Evolutionary conservation across 495 filamentous ascomycete genomes (phyloP), one percentile per base, ranked within the genome.

Genomic region (Daldinia bambusicola): DNA sequence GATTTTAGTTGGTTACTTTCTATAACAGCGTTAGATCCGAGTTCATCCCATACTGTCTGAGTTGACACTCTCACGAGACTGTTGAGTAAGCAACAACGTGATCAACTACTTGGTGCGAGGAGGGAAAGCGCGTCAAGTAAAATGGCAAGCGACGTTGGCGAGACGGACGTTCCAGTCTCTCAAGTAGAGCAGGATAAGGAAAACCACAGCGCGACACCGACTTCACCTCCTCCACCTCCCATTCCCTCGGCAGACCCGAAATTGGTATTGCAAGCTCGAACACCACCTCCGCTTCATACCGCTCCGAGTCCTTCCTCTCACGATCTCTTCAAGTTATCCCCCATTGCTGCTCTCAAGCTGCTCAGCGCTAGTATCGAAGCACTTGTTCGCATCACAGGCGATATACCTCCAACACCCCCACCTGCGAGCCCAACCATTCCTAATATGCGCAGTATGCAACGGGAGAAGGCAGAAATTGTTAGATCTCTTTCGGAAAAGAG

Each of bases 281-380:
- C 76, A 13, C 75, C 70, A 45, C 80, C 83, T 6, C 70, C 75
- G 5, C 77, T 79, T 34, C 66, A 73, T 48, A 34, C 66, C 48
- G 71, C 72, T 16, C 71, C 76, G 45, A 75, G 65, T 36, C 66
- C 62, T 55, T 75, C 74, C 41, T 71, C 61, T 58, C 75, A 82
- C 38, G 90, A 93, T 74, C 87, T 97, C 60, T 92, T 92, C 79
- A 86, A 87, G 22, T 83, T 99, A 40, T 79, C 87, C 0, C 89
- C 93, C 0, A 84, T 89, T 31, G 87, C 87, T 0, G 95, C 95
- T n/a, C 82, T 99, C 69, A 91, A 91, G 67, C 81, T 97, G 58
- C 85, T 99, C 4, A 88, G 88, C 51, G 80, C 85, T 26, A 88
- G 90, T 31, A 81, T 98, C 63, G 91, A 96, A 69, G 84, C 86